Percentiles rank a stretch among this genome's conserved stretches.
phyloP scores from a whole-genome alignment of 495 filamentous ascomycete genomes.

The Clavariopsis aquatica region DNA sequence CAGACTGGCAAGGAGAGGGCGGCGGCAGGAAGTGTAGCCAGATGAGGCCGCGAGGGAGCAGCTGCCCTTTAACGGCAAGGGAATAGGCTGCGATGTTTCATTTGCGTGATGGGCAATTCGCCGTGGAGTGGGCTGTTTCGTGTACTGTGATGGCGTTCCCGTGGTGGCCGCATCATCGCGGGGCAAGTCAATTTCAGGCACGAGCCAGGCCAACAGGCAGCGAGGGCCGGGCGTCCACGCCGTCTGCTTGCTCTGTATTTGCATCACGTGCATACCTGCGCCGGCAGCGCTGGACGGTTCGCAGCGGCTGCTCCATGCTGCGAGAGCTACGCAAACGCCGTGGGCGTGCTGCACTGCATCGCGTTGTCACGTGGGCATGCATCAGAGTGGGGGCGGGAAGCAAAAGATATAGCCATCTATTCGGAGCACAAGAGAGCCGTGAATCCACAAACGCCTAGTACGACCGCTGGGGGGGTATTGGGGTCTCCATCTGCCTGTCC shows the following conservation, averaged over 20 bases:
- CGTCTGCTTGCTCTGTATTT: neutral
- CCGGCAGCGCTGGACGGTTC: too few species aligned
- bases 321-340: too few species aligned
- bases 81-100: slow-evolving; percentile 25
- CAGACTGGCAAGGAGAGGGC: neutral
- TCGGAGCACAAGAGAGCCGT: neutral
- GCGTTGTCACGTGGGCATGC: slow-evolving; percentile 20
- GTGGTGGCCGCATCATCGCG: slow-evolving; percentile 14
- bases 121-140: slow-evolving; percentile 1
- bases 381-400: neutral
- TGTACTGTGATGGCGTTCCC: slow-evolving; percentile 9
- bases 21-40: neutral
- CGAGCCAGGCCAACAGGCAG: slow-evolving; percentile 10
- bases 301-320: too few species aligned
- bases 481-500: neutral
- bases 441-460: slow-evolving; percentile 4
- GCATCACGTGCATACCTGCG: too few species aligned
- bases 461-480: slow-evolving; percentile 10
- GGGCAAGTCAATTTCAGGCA: slow-evolving; percentile 23
- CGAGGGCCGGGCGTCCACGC: neutral
- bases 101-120: slow-evolving; percentile 23
- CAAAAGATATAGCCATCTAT: neutral
- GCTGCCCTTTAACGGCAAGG: slow-evolving; percentile 12
- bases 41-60: neutral
- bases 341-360: neutral